Evolutionary conservation across 352 stramenopile species (phyloP), one percentile per base, ranked within the genome.

Genomic region (Globisporangium alternatum): DNA sequence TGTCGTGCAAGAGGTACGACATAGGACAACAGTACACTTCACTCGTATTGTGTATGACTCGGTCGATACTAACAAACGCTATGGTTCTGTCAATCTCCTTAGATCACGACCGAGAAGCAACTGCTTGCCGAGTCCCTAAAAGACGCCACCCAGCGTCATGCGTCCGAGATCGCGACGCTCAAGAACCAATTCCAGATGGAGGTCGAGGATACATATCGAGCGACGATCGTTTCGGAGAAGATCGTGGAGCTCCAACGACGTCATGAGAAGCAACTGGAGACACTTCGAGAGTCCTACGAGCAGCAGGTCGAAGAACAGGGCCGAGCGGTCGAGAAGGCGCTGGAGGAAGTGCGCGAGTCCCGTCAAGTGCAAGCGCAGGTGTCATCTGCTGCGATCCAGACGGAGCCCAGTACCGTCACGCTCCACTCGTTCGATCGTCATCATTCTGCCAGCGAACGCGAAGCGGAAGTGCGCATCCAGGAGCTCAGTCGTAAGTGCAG

Each of bases 401-500:
- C 70, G 5, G 56, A 73, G 57, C 64, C 15, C 9, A 45, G 30
- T 28, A 56, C 41, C 5, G 2, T 45, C 43, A 30, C 45, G 43
- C 57, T 63, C 19, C 31, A 49, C 17, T 33, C 33, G 15, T 35
- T 30, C 37, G 25, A 47, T 35, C 22, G 12, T 37, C 28, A 19
- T 4, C 28, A 37, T 41, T 41, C 35, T 15, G 15, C 35, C 5
- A 41, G 35, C 43, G 17, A 53, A 2, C 19, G 51, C 10, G 62
- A 56, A 33, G 37, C 58, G 17, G 66, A 78, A 30, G 55, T 61
- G 30, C 69, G 74, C 8, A 69, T 89, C 25, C 65, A 75, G 56
- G 72, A 71, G 43, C 75, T 89, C 47, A 77, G 66, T 48, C 74
- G 74, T 35, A 74, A 77, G 13, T 88, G 81, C 62, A 74, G 69